Conservation (phyloP, 2,329 filamentous ascomycete species). For the Fusarium algeriense region DNA sequence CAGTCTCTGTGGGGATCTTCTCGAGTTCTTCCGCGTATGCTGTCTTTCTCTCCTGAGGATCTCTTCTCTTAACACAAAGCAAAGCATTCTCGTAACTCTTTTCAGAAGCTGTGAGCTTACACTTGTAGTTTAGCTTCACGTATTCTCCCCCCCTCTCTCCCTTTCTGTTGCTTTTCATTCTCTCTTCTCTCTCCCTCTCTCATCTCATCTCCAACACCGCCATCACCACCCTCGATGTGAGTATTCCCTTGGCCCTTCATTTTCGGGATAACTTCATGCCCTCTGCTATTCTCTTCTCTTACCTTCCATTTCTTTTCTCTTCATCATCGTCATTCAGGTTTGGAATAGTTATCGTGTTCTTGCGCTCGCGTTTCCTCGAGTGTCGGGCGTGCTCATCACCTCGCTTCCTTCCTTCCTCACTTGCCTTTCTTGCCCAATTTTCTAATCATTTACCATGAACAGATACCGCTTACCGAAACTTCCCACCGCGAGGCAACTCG, state of each 20-base stretch:
- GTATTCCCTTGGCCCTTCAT: neutral
- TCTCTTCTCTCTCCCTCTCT: neutral
- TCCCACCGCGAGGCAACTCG: neutral
- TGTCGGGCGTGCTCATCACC: neutral
- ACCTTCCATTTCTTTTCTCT: neutral
- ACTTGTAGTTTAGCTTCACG: neutral
- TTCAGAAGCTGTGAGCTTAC: neutral
- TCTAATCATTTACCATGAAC: neutral
- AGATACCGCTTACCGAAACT: neutral
- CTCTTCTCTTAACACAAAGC: neutral
- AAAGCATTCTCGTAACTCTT: neutral
- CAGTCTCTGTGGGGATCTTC: neutral
- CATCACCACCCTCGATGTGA: neutral
- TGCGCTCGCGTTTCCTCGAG: neutral
- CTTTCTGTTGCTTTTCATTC: neutral
- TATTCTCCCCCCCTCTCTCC: neutral
- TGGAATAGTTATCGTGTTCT: neutral
- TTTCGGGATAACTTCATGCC: neutral
- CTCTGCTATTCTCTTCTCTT: neutral
- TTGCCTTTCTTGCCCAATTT: neutral
- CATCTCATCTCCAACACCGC: neutral
- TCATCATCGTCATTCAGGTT: neutral
- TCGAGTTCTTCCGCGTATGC: neutral
- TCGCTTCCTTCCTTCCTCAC: neutral
- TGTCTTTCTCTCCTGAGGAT: neutral